These are phyloP conservation scores for Paramarasmius palmivorus DNA, from an alignment of 1,284 basidiomycete genomes.

Conservation along the genomic window DNA sequence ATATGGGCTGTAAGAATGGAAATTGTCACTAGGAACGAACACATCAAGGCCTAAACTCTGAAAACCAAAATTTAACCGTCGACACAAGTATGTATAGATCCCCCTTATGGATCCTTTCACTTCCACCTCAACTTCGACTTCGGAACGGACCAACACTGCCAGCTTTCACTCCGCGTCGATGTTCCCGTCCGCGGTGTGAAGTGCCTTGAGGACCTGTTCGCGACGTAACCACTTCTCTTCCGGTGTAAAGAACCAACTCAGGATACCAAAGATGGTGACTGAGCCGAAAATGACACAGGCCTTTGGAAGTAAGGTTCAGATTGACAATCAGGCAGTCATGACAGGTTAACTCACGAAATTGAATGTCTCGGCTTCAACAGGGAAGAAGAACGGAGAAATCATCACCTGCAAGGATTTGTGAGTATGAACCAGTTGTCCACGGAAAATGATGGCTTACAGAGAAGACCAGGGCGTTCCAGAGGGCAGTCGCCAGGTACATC, in stretches of 20 bases:
- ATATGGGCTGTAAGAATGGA: no score
- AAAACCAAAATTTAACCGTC: no score
- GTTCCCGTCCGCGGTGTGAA: constrained; percentile 35
- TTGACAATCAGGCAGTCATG: constrained; percentile 11
- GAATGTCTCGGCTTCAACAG: constrained; percentile 70
- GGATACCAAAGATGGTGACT: constrained; percentile 74
- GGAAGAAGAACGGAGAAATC: constrained; percentile 82
- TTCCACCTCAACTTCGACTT: no score
- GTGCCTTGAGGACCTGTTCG: constrained; percentile 53
- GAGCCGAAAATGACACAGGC: constrained; percentile 75
- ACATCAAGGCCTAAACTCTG: no score
- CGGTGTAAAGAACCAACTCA: constrained; percentile 77
- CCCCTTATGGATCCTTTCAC: no score
- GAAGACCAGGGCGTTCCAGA: constrained; percentile 76
- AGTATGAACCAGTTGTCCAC: constrained; percentile 4
- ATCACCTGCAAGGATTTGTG: constrained; percentile 49
- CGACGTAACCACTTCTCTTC: constrained; percentile 75
- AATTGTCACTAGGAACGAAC: no score
- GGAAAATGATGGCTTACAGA: constrained; percentile 47
- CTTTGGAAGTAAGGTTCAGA: constrained; percentile 34
- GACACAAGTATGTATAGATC: no score
- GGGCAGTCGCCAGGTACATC: constrained; percentile 64
- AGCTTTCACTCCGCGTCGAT: no score
- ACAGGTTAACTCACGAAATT: constrained; percentile 65
- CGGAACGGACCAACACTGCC: no score